A percentile compares a stretch with the other conserved stretches of the same genome.
These are phyloP conservation scores for Cichorium intybus DNA, from an alignment of 140 eudicot species.

Conservation along the genomic window DNA sequence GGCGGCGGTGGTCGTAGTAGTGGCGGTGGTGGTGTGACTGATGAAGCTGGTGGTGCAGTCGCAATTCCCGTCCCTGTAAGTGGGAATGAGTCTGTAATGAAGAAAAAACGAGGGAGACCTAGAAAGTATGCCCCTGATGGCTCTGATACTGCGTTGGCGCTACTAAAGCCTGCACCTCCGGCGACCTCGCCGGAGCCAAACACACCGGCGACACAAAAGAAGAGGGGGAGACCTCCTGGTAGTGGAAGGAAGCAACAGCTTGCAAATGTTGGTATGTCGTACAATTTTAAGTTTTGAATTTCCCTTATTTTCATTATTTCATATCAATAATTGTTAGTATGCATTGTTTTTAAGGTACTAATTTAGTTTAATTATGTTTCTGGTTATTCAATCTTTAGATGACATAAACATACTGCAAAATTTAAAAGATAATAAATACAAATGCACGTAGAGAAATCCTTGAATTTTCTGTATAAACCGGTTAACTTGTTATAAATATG, in stretches of 20 bases:
- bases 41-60: conserved; percentile 30
- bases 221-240: conserved; percentile 86
- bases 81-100: conserved; percentile 39
- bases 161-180: conserved; percentile 55
- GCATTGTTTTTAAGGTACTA: neutral
- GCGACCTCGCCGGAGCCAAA: conserved; percentile 41
- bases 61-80: conserved; percentile 28
- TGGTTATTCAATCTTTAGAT: neutral
- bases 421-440: too few species aligned
- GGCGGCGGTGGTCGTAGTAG: neutral
- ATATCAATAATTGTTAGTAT: neutral
- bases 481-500: too few species aligned
- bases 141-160: conserved; percentile 53
- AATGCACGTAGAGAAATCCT: too few species aligned
- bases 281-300: neutral
- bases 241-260: conserved; percentile 89
- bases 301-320: neutral
- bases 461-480: too few species aligned
- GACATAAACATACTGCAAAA: neutral
- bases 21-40: neutral
- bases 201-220: conserved; percentile 36
- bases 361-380: neutral
- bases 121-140: conserved; percentile 85
- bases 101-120: conserved; percentile 97
- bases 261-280: conserved; percentile 67